phyloP scores from a whole-genome alignment of 2,329 filamentous ascomycete species.

The Fusarium fujikuroi region DNA sequence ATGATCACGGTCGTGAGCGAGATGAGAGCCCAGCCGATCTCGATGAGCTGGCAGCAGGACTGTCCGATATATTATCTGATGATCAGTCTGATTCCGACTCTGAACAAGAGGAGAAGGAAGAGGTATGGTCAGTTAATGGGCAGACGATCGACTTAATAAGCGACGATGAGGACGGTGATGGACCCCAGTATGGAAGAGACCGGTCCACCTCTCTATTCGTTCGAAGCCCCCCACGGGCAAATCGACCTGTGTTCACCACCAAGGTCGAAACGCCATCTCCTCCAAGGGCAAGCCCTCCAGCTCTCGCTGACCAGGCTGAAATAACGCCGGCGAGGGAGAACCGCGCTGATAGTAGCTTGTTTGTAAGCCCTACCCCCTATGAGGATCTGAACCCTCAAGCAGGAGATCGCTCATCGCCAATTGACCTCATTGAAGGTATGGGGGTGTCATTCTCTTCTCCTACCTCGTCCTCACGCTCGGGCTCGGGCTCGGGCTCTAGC shows the following conservation, averaged over 20 bases:
- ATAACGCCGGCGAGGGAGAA: neutral
- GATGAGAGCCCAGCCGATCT: neutral
- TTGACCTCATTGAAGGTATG: neutral
- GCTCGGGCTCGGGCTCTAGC: neutral
- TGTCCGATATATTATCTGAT: neutral
- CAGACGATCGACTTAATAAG: constrained; percentile 4
- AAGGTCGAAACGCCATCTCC: constrained; percentile 19
- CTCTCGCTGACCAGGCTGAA: neutral
- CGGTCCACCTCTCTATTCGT: constrained; percentile 20
- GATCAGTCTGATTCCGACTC: neutral
- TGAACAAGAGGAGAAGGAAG: neutral
- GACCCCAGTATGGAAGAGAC: neutral
- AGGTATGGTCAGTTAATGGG: neutral
- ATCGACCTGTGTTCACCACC: neutral
- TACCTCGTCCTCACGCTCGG: neutral
- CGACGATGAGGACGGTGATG: neutral
- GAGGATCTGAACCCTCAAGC: neutral
- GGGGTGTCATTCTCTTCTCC: neutral
- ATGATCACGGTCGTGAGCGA: neutral
- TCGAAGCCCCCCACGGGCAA: neutral
- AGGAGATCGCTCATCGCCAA: neutral
- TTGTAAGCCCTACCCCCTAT: constrained; percentile 26
- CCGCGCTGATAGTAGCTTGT: constrained; percentile 32
- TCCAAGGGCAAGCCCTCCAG: neutral
- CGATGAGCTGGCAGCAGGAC: neutral